These are phyloP conservation scores for Saussurea involucrata DNA, from an alignment of 129 eudicot species.

Conservation along the genomic window DNA sequence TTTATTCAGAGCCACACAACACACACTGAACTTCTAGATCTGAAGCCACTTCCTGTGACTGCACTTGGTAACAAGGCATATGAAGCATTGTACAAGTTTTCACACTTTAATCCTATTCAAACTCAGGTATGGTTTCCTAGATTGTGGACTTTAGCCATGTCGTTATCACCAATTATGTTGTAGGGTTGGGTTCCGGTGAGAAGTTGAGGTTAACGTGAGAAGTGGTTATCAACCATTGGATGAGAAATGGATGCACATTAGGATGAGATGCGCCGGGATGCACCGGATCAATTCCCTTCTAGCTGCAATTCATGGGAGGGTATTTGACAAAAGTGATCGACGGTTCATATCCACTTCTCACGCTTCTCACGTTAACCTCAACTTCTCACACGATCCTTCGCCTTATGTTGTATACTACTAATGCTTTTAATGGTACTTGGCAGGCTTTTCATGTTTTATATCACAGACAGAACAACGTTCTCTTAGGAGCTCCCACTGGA, in stretches of 20 bases:
- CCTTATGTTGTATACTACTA: conserved; percentile 17
- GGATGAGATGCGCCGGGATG: no score
- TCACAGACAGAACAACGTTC: conserved; percentile 87
- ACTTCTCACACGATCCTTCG: no score
- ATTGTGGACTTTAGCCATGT: background rate
- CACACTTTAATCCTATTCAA: conserved; percentile 98
- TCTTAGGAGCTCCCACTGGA: conserved; percentile 95
- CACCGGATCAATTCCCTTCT: no score
- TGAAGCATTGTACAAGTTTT: conserved; percentile 79
- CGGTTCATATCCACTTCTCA: no score
- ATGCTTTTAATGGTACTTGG: conserved; percentile 14
- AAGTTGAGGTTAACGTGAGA: no score
- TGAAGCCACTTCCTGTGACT: conserved; percentile 98
- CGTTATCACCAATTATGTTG: conserved; percentile 4
- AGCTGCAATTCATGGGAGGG: no score
- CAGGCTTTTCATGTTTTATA: conserved; percentile 97
- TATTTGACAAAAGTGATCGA: no score
- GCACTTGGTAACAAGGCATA: conserved; percentile 82
- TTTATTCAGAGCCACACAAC: conserved; percentile 77
- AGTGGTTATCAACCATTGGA: no score
- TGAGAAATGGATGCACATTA: no score
- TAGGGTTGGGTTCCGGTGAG: no score
- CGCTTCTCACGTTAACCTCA: no score
- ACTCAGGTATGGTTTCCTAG: conserved; percentile 62
- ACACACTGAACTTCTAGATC: conserved; percentile 93